A percentile compares a stretch with the other conserved stretches of the same genome.
phyloP scores from a whole-genome alignment of 192 early-diverging fungal species.

The Gorgonomyces haynaldii region DNA sequence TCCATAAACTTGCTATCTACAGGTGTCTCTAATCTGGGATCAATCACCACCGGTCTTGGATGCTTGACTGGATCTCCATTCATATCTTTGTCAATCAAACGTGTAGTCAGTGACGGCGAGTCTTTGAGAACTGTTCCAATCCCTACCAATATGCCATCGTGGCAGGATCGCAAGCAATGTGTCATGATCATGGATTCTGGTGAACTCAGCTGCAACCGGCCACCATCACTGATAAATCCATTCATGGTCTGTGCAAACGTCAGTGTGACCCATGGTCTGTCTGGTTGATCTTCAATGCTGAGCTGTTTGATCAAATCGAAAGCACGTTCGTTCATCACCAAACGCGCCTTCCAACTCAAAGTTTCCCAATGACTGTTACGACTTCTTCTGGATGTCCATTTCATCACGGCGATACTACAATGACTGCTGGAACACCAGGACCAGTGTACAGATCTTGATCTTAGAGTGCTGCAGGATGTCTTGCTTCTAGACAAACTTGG shows the following conservation, averaged over 20 bases:
- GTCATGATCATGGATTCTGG: constrained; percentile 66
- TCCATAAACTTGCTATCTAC: constrained; percentile 39
- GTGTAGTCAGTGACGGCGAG: constrained; percentile 58
- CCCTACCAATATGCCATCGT: constrained; percentile 81
- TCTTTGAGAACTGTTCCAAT: constrained; percentile 71
- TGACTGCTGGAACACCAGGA: too few species aligned
- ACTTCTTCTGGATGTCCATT: too few species aligned
- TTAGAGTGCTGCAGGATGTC: constrained; percentile 55
- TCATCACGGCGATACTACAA: too few species aligned
- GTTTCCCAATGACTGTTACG: too few species aligned
- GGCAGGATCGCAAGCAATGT: constrained; percentile 57
- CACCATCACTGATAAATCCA: constrained; percentile 57
- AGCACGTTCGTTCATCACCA: too few species aligned
- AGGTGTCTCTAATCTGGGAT: constrained; percentile 57
- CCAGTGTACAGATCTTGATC: too few species aligned
- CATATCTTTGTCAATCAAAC: constrained; percentile 3
- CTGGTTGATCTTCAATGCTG: too few species aligned
- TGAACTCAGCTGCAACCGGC: constrained; percentile 61
- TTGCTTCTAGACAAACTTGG: constrained; percentile 66
- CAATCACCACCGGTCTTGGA: constrained; percentile 72
- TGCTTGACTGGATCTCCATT: constrained; percentile 15
- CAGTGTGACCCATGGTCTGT: constrained; percentile 54
- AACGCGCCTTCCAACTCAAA: too few species aligned
- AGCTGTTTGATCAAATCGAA: too few species aligned
- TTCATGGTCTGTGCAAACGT: constrained; percentile 88